A percentile compares a stretch with the other conserved stretches of the same genome.
Evolutionary conservation across 768 basidiomycete genomes (phyloP).

Genomic region (Strobilomyces confusus): DNA sequence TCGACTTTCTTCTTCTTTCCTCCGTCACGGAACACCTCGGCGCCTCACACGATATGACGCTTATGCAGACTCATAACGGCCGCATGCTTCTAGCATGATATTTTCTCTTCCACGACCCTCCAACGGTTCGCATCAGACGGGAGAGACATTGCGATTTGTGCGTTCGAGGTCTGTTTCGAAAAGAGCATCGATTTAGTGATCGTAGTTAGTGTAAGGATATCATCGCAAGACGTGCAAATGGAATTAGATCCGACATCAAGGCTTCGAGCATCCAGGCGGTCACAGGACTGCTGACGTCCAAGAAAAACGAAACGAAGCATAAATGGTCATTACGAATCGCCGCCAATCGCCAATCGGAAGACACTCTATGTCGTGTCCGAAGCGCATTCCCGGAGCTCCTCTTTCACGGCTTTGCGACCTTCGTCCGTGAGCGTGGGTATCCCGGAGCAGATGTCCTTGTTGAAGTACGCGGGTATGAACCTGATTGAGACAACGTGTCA

Average conservation of each 20-base stretch:
- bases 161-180: background rate
- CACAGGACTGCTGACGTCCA: slow-evolving; percentile 1
- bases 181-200: slow-evolving; percentile 10
- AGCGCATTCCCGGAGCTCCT: slow-evolving; percentile 46
- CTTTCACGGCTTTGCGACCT: slow-evolving; percentile 69
- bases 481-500: slow-evolving; percentile 31
- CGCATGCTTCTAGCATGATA: background rate
- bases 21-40: background rate
- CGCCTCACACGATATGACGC: too few species aligned
- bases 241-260: slow-evolving; percentile 7
- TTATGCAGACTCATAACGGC: too few species aligned
- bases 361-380: slow-evolving; percentile 14
- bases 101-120: background rate
- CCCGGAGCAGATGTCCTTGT: slow-evolving; percentile 62
- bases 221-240: slow-evolving; percentile 16
- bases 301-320: slow-evolving; percentile 4
- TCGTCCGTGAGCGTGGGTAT: slow-evolving; percentile 62
- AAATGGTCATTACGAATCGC: slow-evolving; percentile 11
- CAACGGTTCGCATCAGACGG: background rate
- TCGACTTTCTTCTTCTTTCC: background rate
- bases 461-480: slow-evolving; percentile 75
- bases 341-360: background rate
- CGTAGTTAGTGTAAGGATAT: slow-evolving; percentile 29
- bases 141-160: background rate
- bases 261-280: slow-evolving; percentile 5